Percentiles rank a stretch among this genome's conserved stretches.
Evolutionary conservation across 176 grass and related monocot genomes (phyloP).

Genomic region (sorghum (Sorghum bicolor)): DNA sequence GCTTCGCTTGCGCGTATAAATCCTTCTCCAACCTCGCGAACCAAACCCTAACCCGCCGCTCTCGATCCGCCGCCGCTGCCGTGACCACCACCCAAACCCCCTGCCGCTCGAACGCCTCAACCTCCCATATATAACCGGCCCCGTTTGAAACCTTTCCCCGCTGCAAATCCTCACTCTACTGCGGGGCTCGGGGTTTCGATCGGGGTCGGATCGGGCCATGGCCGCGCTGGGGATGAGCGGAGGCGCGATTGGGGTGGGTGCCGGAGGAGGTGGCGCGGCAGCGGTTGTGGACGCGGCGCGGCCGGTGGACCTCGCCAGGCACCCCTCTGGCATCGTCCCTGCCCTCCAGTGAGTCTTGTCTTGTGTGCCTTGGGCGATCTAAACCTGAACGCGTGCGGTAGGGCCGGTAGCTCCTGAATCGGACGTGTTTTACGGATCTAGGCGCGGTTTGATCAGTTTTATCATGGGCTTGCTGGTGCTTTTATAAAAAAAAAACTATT

Average conservation of each 20-base stretch:
- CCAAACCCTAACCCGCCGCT: constrained; percentile 14
- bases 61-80: constrained; percentile 18
- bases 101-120: neutral
- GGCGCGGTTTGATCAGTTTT: too few relatives aligned
- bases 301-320: too few relatives aligned
- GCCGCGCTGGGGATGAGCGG: neutral
- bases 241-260: neutral
- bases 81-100: neutral
- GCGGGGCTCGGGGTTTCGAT: neutral
- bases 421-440: too few relatives aligned
- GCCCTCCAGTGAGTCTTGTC: too few relatives aligned
- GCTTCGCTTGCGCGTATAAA: constrained; percentile 7
- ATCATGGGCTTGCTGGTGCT: too few relatives aligned
- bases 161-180: neutral
- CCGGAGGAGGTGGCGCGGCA: neutral
- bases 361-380: too few relatives aligned
- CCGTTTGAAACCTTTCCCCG: constrained; percentile 10
- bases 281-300: constrained; percentile 5
- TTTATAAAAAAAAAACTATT: too few relatives aligned
- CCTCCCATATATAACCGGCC: constrained; percentile 19
- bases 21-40: neutral
- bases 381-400: too few relatives aligned
- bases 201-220: too few relatives aligned
- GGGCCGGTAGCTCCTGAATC: too few relatives aligned
- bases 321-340: too few relatives aligned